phyloP scores from a whole-genome alignment of 306 rosid genomes.

The Cucurbita moschata region DNA sequence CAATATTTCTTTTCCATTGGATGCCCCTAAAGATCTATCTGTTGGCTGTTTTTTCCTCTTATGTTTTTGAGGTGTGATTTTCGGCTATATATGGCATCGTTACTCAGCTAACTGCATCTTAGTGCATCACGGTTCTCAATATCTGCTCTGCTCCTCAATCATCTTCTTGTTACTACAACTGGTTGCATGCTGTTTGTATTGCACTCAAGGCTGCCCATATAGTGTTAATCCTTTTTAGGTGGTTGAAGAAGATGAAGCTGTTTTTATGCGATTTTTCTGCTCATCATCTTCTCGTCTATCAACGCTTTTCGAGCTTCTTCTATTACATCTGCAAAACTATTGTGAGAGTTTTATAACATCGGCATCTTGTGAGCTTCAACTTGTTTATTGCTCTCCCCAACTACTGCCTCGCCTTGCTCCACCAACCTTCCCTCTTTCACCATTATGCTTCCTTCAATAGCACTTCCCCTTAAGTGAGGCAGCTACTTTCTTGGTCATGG shows the following conservation, averaged over 20 bases:
- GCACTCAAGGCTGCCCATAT: slow-evolving; percentile 22
- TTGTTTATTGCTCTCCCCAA: neutral
- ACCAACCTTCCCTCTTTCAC: neutral
- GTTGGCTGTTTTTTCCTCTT: slow-evolving; percentile 39
- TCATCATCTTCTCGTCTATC: slow-evolving; percentile 10
- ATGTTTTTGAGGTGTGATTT: slow-evolving; percentile 52
- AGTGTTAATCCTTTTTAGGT: slow-evolving; percentile 20
- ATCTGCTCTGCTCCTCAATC: slow-evolving; percentile 54
- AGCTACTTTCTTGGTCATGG: too few relatives aligned
- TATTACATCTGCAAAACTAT: neutral
- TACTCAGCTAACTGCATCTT: slow-evolving; percentile 35
- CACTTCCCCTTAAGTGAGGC: neutral
- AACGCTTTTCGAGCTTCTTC: neutral
- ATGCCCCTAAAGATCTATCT: slow-evolving; percentile 29
- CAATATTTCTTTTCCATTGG: slow-evolving; percentile 18
- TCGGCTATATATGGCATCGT: slow-evolving; percentile 40
- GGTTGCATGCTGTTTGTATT: slow-evolving; percentile 25
- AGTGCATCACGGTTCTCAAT: slow-evolving; percentile 19
- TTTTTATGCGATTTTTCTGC: slow-evolving; percentile 19
- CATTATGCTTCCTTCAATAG: neutral
- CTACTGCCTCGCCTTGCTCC: neutral
- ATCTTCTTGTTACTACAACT: slow-evolving; percentile 45
- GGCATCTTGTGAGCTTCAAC: slow-evolving; percentile 3
- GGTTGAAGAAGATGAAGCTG: slow-evolving; percentile 31
- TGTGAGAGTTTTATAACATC: neutral